Percentiles rank a stretch among this genome's conserved stretches.
Evolutionary conservation across 192 early-diverging fungal genomes (phyloP).

Genomic region (Coemansia sp.): DNA sequence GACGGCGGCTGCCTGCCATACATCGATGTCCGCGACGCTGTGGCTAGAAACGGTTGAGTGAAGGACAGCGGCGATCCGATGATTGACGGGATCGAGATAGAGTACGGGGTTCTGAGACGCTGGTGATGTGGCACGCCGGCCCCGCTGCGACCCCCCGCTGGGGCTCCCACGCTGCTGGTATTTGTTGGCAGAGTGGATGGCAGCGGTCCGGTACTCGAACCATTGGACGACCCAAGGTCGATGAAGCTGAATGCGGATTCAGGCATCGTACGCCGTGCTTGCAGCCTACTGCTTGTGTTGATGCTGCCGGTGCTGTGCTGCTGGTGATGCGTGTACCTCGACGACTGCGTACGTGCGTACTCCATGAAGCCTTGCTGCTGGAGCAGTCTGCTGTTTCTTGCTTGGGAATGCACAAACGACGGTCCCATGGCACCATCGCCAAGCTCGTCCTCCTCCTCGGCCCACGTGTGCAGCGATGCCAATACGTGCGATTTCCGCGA

Average conservation of each 20-base stretch:
- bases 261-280: background rate
- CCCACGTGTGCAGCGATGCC: constrained; percentile 47
- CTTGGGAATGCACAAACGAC: background rate
- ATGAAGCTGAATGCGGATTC: constrained; percentile 19
- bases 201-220: constrained; percentile 18
- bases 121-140: background rate
- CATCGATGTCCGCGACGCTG: constrained; percentile 48
- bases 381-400: background rate
- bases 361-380: constrained; percentile 1
- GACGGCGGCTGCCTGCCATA: constrained; percentile 50
- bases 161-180: constrained; percentile 12
- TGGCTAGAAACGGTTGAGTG: constrained; percentile 44
- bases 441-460: constrained; percentile 47
- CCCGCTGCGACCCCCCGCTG: constrained; percentile 10
- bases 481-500: constrained; percentile 34
- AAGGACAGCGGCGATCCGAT: constrained; percentile 53
- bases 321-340: background rate
- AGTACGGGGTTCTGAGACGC: constrained; percentile 42
- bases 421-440: background rate
- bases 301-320: constrained; percentile 1
- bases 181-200: background rate
- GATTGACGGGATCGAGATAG: constrained; percentile 50
- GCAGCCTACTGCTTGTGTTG: background rate
- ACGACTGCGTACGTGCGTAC: background rate
- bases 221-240: constrained; percentile 29